A percentile compares a stretch with the other conserved stretches of the same genome.
Conservation (phyloP, 2,329 filamentous ascomycete genomes). For the Cladosporium oxysporum region DNA sequence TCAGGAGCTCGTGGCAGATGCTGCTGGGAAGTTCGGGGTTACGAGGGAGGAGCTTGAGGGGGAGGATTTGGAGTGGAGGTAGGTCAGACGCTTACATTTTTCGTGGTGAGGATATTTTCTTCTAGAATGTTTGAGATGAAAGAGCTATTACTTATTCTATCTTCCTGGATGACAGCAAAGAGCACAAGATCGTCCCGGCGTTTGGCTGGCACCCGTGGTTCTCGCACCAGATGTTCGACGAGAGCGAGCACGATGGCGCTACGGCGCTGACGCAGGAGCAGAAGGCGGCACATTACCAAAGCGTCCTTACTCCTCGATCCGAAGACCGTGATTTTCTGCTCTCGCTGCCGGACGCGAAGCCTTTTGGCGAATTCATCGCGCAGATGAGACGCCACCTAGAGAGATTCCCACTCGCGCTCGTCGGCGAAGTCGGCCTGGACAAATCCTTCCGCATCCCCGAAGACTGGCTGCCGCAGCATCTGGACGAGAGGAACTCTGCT, state of each 20-base stretch:
- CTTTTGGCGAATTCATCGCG: conserved; percentile 60
- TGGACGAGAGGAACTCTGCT: conserved; percentile 46
- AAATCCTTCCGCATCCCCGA: conserved; percentile 73
- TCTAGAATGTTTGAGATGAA: no score
- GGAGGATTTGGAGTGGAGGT: conserved; percentile 35
- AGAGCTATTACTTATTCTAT: background rate
- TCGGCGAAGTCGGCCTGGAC: conserved; percentile 79
- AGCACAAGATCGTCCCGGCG: conserved; percentile 62
- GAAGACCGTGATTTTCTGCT: conserved; percentile 52
- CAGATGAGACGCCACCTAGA: conserved; percentile 59
- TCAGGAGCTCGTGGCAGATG: conserved; percentile 67
- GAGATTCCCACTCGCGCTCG: conserved; percentile 62
- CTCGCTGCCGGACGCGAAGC: conserved; percentile 60
- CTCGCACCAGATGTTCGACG: conserved; percentile 72
- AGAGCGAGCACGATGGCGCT: conserved; percentile 42
- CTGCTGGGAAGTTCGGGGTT: conserved; percentile 59
- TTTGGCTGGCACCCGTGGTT: conserved; percentile 92
- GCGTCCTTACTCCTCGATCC: conserved; percentile 62
- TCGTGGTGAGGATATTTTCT: no score
- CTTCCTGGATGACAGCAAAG: conserved; percentile 24
- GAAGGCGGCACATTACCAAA: conserved; percentile 62
- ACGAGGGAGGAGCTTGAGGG: conserved; percentile 26
- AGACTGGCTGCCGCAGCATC: conserved; percentile 50
- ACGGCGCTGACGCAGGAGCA: conserved; percentile 43
- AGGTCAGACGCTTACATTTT: conserved; percentile 23